Conservation (phyloP, 202 grass and related monocot genomes). For the Setaria viridis region DNA sequence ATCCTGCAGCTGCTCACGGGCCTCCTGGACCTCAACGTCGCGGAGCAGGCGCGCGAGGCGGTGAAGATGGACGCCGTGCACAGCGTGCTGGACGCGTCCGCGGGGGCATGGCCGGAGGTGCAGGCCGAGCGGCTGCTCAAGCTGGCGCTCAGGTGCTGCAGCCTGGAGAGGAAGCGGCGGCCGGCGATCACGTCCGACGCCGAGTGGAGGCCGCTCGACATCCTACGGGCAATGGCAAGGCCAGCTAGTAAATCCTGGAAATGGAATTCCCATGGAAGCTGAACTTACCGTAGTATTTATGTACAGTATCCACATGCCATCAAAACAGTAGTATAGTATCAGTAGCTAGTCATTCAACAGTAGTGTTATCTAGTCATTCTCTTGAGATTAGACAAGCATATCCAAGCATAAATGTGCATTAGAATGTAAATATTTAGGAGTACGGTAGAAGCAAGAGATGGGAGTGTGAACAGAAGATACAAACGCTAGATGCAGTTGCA, state of each 20-base stretch:
- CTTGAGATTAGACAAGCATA: background rate
- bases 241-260: conserved; percentile 40
- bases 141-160: conserved; percentile 59
- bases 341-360: background rate
- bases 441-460: background rate
- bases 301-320: background rate
- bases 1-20: conserved; percentile 67
- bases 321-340: background rate
- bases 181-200: conserved; percentile 53
- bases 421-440: background rate
- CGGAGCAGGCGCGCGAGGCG: conserved; percentile 49
- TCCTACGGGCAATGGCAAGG: conserved; percentile 44
- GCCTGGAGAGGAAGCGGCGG: conserved; percentile 49
- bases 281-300: background rate
- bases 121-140: conserved; percentile 53
- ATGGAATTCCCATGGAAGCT: conserved; percentile 38
- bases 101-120: conserved; percentile 59
- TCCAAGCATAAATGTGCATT: conserved; percentile 9
- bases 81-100: conserved; percentile 53
- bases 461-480: conserved; percentile 13
- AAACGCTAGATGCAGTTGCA: background rate
- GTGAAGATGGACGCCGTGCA: conserved; percentile 32
- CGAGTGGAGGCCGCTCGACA: conserved; percentile 57
- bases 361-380: background rate
- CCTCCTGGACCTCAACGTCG: conserved; percentile 50